A percentile compares a stretch with the other conserved stretches of the same genome.
Conservation (phyloP, 768 basidiomycete genomes). For the Podaxis sp. region DNA sequence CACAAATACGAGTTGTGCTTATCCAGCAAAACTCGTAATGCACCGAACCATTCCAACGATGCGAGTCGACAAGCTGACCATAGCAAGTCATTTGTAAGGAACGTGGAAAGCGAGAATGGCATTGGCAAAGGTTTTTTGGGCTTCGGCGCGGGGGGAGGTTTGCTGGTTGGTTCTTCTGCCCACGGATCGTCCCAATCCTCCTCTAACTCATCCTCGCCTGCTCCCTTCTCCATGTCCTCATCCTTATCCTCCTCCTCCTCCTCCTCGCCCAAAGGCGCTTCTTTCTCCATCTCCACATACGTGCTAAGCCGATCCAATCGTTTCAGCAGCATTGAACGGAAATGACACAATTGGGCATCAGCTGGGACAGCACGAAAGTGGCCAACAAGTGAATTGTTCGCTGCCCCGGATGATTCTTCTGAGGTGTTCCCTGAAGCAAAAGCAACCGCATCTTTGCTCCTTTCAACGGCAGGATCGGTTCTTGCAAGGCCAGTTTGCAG, state of each 20-base stretch:
- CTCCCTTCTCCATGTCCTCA: constrained; percentile 2
- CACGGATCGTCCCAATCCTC: constrained; percentile 84
- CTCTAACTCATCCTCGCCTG: constrained; percentile 49
- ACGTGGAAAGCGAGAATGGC: constrained; percentile 54
- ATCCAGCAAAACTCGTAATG: constrained; percentile 56
- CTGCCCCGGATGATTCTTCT: constrained; percentile 7
- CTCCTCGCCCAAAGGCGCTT: constrained; percentile 29
- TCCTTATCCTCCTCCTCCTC: constrained; percentile 35
- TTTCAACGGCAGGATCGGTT: constrained; percentile 47
- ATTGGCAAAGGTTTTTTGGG: constrained; percentile 34
- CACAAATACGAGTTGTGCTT: constrained; percentile 61
- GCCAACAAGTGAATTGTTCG: constrained; percentile 33
- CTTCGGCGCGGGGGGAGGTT: constrained; percentile 31
- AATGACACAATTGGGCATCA: constrained; percentile 63
- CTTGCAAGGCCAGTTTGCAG: constrained; percentile 65
- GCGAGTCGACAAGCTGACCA: constrained; percentile 67
- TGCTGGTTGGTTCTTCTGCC: constrained; percentile 45
- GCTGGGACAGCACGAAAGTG: constrained; percentile 59
- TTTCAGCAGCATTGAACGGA: constrained; percentile 69
- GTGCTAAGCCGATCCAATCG: constrained; percentile 72
- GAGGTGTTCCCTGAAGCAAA: constrained; percentile 15
- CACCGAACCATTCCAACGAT: constrained; percentile 54
- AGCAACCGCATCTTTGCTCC: constrained; percentile 39
- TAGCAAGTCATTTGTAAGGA: constrained; percentile 60
- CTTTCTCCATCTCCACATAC: constrained; percentile 61